Base-by-base conservation (phyloP, 768 basidiomycete species). In the Panaeolus cyanescens region DNA sequence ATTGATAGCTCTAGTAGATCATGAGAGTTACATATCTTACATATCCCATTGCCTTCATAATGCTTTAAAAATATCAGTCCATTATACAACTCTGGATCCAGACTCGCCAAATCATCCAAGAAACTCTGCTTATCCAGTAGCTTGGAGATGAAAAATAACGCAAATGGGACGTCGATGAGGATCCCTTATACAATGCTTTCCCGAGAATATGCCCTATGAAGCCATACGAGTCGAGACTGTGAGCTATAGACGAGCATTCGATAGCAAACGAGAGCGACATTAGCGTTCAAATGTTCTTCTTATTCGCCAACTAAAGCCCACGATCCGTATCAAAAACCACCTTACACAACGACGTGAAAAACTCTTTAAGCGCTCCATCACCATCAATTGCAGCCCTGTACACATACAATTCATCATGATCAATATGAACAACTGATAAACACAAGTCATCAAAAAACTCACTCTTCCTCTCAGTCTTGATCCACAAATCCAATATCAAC, bases 281-380 rank as follows among this genome's bases (percentile, higher is more conserved):
- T 22, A 55, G 40, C 13, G 33, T 59, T 17, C 57, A 19, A n/a
- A n/a, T 94, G 59, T 97, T 93, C 74, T 94, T 91, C 73, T 86
- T 85, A 60, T 90, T 99, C 28, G 85, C 87, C 28, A 96, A 79
- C 97, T 97, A 99, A 4, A 99, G 77, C 9, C 97, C 97, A 4
- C 95, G 87, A 69, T 99, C 88, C 1, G 92, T 90, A 68, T 99
- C 95, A 63, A 99, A 99, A 0, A 92, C 96, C 71, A 99, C 96
- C 69, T 91, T 95, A 60, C 89, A 90, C 17, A 99, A 74, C 13
- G 91, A 93, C 1, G 95, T 99, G 68, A 99, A 85, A 67, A 99
- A 97, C 73, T 99, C 97, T 72, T 99, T 99, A 81, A 97, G 98
- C 4, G 98, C 89, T 0, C 97, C 97, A 2, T 96, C 96, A 1